Base-by-base conservation (phyloP, 192 early-diverging fungal genomes). In the Gonapodya prolifera region DNA sequence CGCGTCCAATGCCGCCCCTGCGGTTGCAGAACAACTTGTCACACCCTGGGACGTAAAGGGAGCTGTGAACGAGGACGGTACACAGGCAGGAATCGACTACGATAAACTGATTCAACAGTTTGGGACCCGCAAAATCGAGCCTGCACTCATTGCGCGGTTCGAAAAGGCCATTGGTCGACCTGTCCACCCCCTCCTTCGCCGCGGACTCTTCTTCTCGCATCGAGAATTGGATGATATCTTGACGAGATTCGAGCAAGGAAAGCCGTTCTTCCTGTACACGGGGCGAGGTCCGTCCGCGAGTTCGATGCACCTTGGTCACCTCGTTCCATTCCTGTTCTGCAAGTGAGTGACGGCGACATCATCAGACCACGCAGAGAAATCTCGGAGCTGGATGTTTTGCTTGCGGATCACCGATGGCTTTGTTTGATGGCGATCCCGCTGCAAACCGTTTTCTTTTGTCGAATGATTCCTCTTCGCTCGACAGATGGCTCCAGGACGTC, bases 231-330 rank as follows among this genome's bases (percentile, higher is more conserved):
- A 77, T 30, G 80, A 81, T 70, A 94, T 99, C 77, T 87, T 99
- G 45, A 94, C 96, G 84, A 86, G 92, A 69, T 92, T 91, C 85
- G 97, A 99, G 83, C 88, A 96, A 83, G 94, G 94, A 83, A 95
- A 98, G 84, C 97, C 97, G 18, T 99, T 99, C 82, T 99, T 89
- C 81, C 83, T 99, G 75, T 99, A 99, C 87, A 99, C 97, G 45
- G 97, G 97, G 17, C 94, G 97, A 80, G 97, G 97, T 32, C 97
- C 97, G 34, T 93, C 92, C 78, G 88, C 91, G 75, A 91, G 87
- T 33, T 91, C 89, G 83, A 98, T 99, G 95, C 97, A 98, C 77
- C 84, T 96, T 35, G 97, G 97, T 16, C 97, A 99, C 80, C 94
- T 98, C 91, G 85, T 98, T 77, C 97, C 97, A 35, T 97, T 99